Evolutionary conservation across 495 filamentous ascomycete species (phyloP).

Genomic region (Lophiostoma macrostomum): DNA sequence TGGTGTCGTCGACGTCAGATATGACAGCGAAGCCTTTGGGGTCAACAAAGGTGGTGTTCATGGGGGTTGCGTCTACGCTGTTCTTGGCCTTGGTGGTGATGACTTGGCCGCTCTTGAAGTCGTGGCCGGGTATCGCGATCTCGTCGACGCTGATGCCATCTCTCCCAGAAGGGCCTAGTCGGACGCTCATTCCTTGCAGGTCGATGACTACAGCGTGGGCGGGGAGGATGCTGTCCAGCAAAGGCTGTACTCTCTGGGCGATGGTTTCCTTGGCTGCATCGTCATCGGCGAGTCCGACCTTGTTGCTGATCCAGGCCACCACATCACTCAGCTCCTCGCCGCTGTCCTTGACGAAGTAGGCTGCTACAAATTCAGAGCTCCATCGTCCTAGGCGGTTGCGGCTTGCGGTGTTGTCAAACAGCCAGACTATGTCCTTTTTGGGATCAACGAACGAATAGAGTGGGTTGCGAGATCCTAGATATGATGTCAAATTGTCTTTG

Average conservation of each 20-base stretch:
- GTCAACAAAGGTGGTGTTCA: slow-evolving; percentile 69
- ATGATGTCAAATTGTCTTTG: slow-evolving; percentile 45
- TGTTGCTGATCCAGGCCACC: slow-evolving; percentile 68
- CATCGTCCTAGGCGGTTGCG: slow-evolving; percentile 50
- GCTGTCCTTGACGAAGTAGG: slow-evolving; percentile 69
- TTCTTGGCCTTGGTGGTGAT: slow-evolving; percentile 47
- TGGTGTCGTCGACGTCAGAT: slow-evolving; percentile 93
- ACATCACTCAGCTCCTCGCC: slow-evolving; percentile 62
- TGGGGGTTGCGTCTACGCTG: slow-evolving; percentile 39
- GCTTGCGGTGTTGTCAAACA: slow-evolving; percentile 88
- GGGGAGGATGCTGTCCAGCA: slow-evolving; percentile 71
- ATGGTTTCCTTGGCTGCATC: slow-evolving; percentile 66
- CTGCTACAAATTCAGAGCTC: slow-evolving; percentile 77
- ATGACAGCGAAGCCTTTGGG: slow-evolving; percentile 84
- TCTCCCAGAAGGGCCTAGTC: slow-evolving; percentile 64
- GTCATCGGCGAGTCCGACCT: slow-evolving; percentile 61
- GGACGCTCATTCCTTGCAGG: slow-evolving; percentile 43
- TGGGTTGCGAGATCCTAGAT: slow-evolving; percentile 43
- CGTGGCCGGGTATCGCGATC: slow-evolving; percentile 42
- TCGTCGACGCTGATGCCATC: slow-evolving; percentile 68
- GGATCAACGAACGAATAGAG: slow-evolving; percentile 45
- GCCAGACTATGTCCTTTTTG: slow-evolving; percentile 70
- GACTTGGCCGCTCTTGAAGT: slow-evolving; percentile 31
- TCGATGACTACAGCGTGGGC: slow-evolving; percentile 60
- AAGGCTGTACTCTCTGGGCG: slow-evolving; percentile 66